Evolutionary conservation across 139 green algal species (phyloP), one percentile per base, ranked within the genome.

Genomic region (Desmodesmus armatus): DNA sequence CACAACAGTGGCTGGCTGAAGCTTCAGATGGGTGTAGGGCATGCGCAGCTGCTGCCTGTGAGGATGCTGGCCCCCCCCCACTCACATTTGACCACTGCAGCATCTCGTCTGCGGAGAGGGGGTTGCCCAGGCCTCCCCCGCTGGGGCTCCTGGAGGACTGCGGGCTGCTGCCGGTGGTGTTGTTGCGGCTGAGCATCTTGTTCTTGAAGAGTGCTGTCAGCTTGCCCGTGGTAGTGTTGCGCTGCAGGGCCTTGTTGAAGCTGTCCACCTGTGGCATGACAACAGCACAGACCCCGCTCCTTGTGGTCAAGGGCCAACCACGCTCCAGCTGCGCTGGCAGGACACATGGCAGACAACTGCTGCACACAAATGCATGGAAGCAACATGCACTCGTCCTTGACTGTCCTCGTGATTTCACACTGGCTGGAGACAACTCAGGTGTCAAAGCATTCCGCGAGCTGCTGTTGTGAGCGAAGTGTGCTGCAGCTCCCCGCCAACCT

Each of bases 51-150:
- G 33, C 66, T 49, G 66, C 33, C 4, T 6, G 23, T 67, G 58
- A 19, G 21, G 29, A 31, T 72, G 66, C 78, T 44, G 29, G 21
- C 31, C 74, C 49, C n/a, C 1, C 41, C 4, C 63, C 23, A 58
- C 92, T 82, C 75, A 94, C 92, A 72, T 89, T 91, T 43, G 87
- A 90, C 87, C 91, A 94, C 31, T 91, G 67, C 19, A 96, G 92
- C 79, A 97, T 84, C 53, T 97, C 94, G 85, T 97, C 94, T 23
- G 80, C 80, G 49, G 80, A 80, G 13, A 29, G 5, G 19, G 58
- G 41, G 7, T 15, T 37, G 25, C 62, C 78, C 23, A 62, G 62
- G 49, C 41, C 77, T 41, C 41, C 77, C 51, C 21, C 44, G 5
- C 19, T 66, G 17, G 79, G 44, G 44, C 41, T 88, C 37, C 49